phyloP scores from a whole-genome alignment of 805 yeast genomes.

The Zygotorulaspora florentina region DNA sequence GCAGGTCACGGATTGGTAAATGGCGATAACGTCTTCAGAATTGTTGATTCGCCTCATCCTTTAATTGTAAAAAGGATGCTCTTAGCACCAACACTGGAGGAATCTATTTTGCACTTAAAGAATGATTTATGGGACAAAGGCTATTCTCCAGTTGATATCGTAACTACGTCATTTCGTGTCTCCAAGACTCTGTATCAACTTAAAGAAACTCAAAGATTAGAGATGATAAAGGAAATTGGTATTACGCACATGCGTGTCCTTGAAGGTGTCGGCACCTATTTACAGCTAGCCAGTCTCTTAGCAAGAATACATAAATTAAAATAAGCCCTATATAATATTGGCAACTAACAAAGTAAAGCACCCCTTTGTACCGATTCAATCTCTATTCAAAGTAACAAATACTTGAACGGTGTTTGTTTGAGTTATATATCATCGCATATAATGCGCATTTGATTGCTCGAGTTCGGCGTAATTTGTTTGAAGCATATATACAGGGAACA shows the following conservation, averaged over 20 bases:
- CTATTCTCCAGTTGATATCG: conserved; percentile 88
- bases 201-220: conserved; percentile 65
- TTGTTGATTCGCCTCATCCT: conserved; percentile 97
- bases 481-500: too few species aligned
- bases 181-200: conserved; percentile 68
- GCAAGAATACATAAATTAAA: conserved; percentile 45
- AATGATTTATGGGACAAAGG: conserved; percentile 82
- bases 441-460: too few species aligned
- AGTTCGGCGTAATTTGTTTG: too few species aligned
- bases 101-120: conserved; percentile 54
- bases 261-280: conserved; percentile 86
- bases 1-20: conserved; percentile 92
- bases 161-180: conserved; percentile 85
- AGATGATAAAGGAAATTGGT: conserved; percentile 81
- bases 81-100: conserved; percentile 54
- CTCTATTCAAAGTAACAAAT: not conserved
- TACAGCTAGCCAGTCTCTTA: conserved; percentile 81
- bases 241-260: conserved; percentile 85
- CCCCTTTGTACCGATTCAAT: too few species aligned
- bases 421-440: too few species aligned
- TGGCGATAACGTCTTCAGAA: conserved; percentile 87
- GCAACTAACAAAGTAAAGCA: too few species aligned
- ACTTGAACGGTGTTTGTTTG: too few species aligned
- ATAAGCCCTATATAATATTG: conserved; percentile 2
- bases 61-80: conserved; percentile 70